Percentiles rank a stretch among this genome's conserved stretches.
Conservation (phyloP, 345 rosid genomes). For the Brassica incana region DNA sequence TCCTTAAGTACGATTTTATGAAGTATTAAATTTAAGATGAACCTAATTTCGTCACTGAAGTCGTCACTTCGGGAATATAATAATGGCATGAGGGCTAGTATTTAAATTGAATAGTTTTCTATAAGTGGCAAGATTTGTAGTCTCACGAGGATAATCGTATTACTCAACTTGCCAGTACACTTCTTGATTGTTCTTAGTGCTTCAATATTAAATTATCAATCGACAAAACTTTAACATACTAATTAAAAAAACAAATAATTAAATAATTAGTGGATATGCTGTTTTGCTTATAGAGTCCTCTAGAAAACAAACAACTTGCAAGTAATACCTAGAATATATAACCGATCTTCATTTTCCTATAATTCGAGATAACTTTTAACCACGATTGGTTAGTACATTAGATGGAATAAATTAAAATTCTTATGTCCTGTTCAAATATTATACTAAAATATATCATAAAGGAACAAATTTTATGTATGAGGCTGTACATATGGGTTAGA, state of each 20-base stretch:
- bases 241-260: not conserved
- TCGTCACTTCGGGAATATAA: conserved; percentile 34
- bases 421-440: not conserved
- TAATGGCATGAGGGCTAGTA: conserved; percentile 36
- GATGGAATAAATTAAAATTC: not conserved
- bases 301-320: conserved; percentile 36
- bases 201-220: conserved; percentile 18
- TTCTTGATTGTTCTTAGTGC: conserved; percentile 43
- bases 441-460: not conserved
- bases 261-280: conserved; percentile 33
- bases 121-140: conserved; percentile 41
- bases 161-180: conserved; percentile 35
- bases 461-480: conserved; percentile 2
- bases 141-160: conserved; percentile 35
- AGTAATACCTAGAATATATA: conserved; percentile 34
- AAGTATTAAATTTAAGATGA: conserved; percentile 21
- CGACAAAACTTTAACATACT: conserved; percentile 13
- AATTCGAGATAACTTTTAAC: not conserved
- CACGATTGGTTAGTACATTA: conserved; percentile 5
- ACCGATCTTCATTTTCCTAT: not conserved
- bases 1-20: conserved; percentile 14
- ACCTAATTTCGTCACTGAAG: conserved; percentile 40
- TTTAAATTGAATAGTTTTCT: conserved; percentile 25
- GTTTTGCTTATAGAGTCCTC: conserved; percentile 37
- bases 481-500: conserved; percentile 15